phyloP scores from a whole-genome alignment of 441 rosid species.

The Syzygium malaccense region DNA sequence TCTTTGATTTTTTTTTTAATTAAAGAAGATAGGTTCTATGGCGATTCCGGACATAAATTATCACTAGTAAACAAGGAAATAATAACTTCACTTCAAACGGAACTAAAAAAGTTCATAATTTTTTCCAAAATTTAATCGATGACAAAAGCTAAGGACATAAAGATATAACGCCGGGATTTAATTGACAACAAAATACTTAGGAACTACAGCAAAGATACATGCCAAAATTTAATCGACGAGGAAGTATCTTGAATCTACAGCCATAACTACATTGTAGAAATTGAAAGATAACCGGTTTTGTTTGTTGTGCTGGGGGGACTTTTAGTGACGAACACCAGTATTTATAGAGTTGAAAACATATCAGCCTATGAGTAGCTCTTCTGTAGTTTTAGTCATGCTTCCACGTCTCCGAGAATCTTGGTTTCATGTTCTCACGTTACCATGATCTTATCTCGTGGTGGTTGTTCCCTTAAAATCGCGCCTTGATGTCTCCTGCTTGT shows the following conservation, averaged over 20 bases:
- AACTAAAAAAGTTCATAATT: neutral
- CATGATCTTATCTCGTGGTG: neutral
- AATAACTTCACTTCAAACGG: neutral
- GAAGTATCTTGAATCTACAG: too few species aligned
- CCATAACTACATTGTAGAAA: neutral
- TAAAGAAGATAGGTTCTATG: neutral
- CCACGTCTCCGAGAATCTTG: neutral
- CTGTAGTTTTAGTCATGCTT: neutral
- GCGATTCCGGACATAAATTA: accelerated
- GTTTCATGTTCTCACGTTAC: neutral
- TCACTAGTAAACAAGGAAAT: neutral
- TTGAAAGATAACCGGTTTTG: neutral
- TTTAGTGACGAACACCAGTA: neutral
- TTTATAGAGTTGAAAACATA: neutral
- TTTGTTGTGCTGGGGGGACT: neutral
- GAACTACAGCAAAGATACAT: too few species aligned
- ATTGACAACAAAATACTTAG: too few species aligned
- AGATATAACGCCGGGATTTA: neutral
- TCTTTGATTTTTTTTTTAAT: too few species aligned
- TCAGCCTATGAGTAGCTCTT: neutral
- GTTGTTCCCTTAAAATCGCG: neutral
- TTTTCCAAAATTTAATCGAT: too few species aligned
- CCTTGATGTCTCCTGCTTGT: neutral
- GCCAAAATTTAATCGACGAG: too few species aligned
- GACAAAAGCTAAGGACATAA: neutral